Conservation (phyloP, 2,329 filamentous ascomycete genomes). For the Talaromyces funiculosus region DNA sequence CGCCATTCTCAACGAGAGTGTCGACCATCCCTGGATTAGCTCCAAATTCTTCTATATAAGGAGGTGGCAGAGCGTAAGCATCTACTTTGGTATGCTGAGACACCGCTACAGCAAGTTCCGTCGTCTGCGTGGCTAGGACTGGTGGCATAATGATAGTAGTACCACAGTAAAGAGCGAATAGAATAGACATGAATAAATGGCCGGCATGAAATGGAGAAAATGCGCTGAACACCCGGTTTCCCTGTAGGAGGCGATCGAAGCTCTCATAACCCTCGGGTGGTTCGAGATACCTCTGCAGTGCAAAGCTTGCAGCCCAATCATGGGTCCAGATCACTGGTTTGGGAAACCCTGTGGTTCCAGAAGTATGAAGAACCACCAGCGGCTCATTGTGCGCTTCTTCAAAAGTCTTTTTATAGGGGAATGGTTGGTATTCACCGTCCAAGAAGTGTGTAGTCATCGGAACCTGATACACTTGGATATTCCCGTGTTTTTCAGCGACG, state of each 20-base stretch:
- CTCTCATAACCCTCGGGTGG: constrained; percentile 14
- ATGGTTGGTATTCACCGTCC: not conserved
- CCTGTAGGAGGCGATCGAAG: not conserved
- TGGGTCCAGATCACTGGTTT: constrained; percentile 14
- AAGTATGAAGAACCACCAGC: constrained; percentile 8
- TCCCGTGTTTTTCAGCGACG: constrained; percentile 1
- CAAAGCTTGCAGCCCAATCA: constrained; percentile 16
- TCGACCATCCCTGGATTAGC: constrained; percentile 11
- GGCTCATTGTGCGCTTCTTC: not conserved
- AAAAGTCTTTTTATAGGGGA: not conserved
- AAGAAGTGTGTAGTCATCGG: not conserved
- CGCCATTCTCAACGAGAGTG: constrained; percentile 1
- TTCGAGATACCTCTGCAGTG: constrained; percentile 3
- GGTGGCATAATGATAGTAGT: constrained; percentile 14
- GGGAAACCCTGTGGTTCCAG: constrained; percentile 10
- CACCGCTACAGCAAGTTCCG: constrained; percentile 3
- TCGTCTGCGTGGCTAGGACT: not conserved
- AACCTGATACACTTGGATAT: not conserved
- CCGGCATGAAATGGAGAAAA: constrained; percentile 16
- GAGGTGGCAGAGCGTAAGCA: constrained; percentile 11
- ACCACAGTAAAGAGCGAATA: constrained; percentile 9
- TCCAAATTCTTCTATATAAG: constrained; percentile 14
- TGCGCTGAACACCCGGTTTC: constrained; percentile 10
- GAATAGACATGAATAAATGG: constrained; percentile 4
- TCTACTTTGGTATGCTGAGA: constrained; percentile 13